A percentile compares a stretch with the other conserved stretches of the same genome.
phyloP scores from a whole-genome alignment of 805 yeast genomes.

The Zygoascus tannicola region DNA sequence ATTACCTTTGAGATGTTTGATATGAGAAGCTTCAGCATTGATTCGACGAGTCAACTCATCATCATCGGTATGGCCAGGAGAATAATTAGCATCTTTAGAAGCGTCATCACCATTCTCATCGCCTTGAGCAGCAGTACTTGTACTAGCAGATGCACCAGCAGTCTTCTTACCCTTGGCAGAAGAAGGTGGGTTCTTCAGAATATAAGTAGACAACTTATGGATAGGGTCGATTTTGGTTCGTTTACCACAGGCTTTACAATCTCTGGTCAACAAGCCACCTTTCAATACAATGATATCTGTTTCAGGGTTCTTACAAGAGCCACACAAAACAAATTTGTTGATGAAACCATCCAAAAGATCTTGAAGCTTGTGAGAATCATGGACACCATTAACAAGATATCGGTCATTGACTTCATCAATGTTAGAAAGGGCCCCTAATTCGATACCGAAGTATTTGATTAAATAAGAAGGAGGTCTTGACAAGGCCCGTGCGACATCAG shows the following conservation, averaged over 20 bases:
- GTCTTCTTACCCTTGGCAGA: slow-evolving; percentile 40
- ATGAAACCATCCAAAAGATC: slow-evolving; percentile 93
- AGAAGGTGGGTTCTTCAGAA: slow-evolving; percentile 76
- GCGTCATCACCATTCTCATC: slow-evolving; percentile 49
- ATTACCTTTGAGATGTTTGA: slow-evolving; percentile 45
- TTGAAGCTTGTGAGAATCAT: slow-evolving; percentile 82
- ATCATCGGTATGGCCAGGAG: slow-evolving; percentile 44
- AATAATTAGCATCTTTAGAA: slow-evolving; percentile 31
- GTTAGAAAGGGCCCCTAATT: slow-evolving; percentile 82
- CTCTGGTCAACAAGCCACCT: slow-evolving; percentile 68
- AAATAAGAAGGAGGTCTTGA: slow-evolving; percentile 89
- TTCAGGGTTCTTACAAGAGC: slow-evolving; percentile 93
- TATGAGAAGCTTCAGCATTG: slow-evolving; percentile 72
- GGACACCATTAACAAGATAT: slow-evolving; percentile 89
- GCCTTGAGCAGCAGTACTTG: slow-evolving; percentile 38
- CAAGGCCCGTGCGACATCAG: slow-evolving; percentile 90
- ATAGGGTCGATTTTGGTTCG: slow-evolving; percentile 75
- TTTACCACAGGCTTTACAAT: slow-evolving; percentile 97
- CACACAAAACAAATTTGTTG: slow-evolving; percentile 85
- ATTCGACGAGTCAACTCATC: slow-evolving; percentile 70
- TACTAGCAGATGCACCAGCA: slow-evolving; percentile 49
- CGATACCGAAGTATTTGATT: slow-evolving; percentile 91
- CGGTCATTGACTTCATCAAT: slow-evolving; percentile 74
- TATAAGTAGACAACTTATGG: slow-evolving; percentile 78
- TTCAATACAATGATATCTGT: slow-evolving; percentile 79